These are phyloP conservation scores for Mycoemilia scoparia DNA, from an alignment of 192 early-diverging fungal genomes.

Conservation along the genomic window DNA sequence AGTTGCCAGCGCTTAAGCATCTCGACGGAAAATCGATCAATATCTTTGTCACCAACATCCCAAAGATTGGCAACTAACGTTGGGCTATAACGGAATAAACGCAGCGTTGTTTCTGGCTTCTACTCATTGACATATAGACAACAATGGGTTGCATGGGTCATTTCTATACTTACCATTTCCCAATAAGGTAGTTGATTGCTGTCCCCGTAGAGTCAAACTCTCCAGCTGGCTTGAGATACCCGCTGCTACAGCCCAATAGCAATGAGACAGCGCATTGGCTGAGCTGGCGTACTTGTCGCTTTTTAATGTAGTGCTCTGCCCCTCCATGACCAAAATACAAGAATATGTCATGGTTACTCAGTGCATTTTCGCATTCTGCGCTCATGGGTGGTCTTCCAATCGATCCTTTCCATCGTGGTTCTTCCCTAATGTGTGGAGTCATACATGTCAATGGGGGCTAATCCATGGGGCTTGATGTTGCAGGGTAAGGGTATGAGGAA, in stretches of 20 bases:
- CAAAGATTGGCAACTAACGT: slow-evolving; percentile 85
- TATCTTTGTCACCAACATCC: slow-evolving; percentile 95
- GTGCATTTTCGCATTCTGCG: slow-evolving; percentile 35
- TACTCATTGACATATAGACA: neutral
- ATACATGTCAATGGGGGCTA: too few relatives aligned
- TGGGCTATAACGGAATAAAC: too few relatives aligned
- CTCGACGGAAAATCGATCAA: slow-evolving; percentile 68
- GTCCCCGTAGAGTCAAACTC: slow-evolving; percentile 83
- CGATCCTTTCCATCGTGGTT: slow-evolving; percentile 48
- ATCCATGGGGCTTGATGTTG: neutral
- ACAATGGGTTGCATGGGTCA: neutral
- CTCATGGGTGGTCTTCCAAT: slow-evolving; percentile 47
- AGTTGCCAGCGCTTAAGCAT: slow-evolving; percentile 62
- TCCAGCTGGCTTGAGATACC: slow-evolving; percentile 45
- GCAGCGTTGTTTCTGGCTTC: slow-evolving; percentile 1
- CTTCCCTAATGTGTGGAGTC: slow-evolving; percentile 1
- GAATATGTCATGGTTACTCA: slow-evolving; percentile 40
- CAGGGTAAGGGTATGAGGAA: neutral
- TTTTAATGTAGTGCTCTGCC: slow-evolving; percentile 63
- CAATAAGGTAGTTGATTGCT: slow-evolving; percentile 67
- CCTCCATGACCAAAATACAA: slow-evolving; percentile 93
- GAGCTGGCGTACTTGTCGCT: slow-evolving; percentile 43
- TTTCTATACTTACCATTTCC: slow-evolving; percentile 42
- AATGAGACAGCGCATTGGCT: slow-evolving; percentile 56
- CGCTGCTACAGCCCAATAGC: slow-evolving; percentile 91